Base-by-base conservation (phyloP, 2,329 filamentous ascomycete genomes). In the Hirsutella thompsonii region DNA sequence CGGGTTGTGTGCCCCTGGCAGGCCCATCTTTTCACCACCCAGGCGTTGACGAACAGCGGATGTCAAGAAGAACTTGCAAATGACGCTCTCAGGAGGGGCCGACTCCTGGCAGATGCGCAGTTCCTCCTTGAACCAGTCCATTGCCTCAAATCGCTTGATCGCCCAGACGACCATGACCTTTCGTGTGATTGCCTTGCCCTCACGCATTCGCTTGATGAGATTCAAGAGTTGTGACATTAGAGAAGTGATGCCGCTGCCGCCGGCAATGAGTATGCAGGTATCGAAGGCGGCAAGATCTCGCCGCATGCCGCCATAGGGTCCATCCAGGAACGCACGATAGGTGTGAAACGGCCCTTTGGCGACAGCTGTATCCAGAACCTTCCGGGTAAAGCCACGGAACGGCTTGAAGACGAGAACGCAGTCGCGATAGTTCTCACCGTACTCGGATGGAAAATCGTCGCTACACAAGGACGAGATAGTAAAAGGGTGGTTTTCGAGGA, bases 101-200 rank as follows among this genome's bases (percentile, higher is more conserved):
- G 79, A 82, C 60, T 95, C 86, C 52, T 87, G 77, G 62, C 90
- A 94, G 52, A 95, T 94, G 37, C 88, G 77, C 44, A 95, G 70
- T 59, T 95, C 90, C 62, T 95, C 89, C 49, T 86, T 84, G 70
- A 95, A 96, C 90, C 90, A 96, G 57, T 95, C 87, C 79, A 96
- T 87, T 1, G 87, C 86, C 59, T 95, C 90, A 13, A 92, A 79
- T 42, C 84, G 78, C 62, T 92, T 94, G 49, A 95, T 68, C 5
- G 89, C 80, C 90, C 90, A 96, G n/a, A 96, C 76, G 1, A 96
- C 85, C 14, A 92, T 82, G 5, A 96, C 82, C 48, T 82, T 85
- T 57, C 83, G 86, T 2, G 89, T 95, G 36, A 94, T 86, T 28
- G 90, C 89, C 60, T 94, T 94, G 38, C 87, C 85, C 55, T 94